These are phyloP conservation scores for Holtermannia corniformis DNA, from an alignment of 768 basidiomycete species.

Conservation along the genomic window DNA sequence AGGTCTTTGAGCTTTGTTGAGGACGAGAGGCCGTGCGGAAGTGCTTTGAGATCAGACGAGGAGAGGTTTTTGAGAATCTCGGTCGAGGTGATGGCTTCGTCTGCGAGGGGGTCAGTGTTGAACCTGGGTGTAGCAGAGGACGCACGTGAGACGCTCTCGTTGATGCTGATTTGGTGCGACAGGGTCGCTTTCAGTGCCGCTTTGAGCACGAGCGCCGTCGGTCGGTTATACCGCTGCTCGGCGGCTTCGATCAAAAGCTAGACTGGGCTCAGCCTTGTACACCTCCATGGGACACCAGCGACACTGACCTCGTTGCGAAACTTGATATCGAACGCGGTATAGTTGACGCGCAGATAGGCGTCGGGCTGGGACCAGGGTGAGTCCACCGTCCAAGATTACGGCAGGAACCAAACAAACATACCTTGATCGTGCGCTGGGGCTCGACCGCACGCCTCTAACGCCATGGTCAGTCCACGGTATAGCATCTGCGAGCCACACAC, in stretches of 20 bases:
- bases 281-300: background rate
- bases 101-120: too few relatives aligned
- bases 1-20: background rate
- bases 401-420: too few relatives aligned
- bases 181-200: slow-evolving; percentile 59
- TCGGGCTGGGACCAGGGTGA: slow-evolving; percentile 47
- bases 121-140: too few relatives aligned
- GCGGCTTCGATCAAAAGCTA: slow-evolving; percentile 71
- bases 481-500: background rate
- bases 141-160: slow-evolving; percentile 7
- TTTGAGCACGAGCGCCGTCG: slow-evolving; percentile 61
- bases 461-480: background rate
- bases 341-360: slow-evolving; percentile 77
- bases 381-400: background rate
- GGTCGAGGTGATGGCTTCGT: background rate
- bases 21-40: background rate
- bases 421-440: background rate
- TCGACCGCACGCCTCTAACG: background rate
- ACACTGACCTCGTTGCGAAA: slow-evolving; percentile 69
- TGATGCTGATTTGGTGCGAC: slow-evolving; percentile 15
- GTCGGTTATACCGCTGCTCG: slow-evolving; percentile 66
- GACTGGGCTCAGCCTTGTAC: slow-evolving; percentile 38
- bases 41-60: background rate
- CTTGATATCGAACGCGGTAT: slow-evolving; percentile 73
- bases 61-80: background rate